Evolutionary conservation across 1,139 yeast genomes (phyloP).

Genomic region (Geotrichum citri-aurantii): DNA sequence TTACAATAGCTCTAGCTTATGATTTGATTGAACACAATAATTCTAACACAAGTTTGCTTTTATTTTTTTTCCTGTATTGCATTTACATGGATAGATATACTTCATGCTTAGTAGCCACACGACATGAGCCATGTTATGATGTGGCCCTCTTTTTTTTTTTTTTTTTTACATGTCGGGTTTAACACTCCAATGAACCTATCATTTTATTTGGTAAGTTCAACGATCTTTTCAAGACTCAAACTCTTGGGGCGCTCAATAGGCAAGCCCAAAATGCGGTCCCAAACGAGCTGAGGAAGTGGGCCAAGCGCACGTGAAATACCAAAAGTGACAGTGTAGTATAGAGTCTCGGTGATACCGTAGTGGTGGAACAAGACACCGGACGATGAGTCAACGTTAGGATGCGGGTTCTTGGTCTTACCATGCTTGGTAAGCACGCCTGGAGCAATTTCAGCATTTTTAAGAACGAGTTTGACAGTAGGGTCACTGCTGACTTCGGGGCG

Average conservation of each 20-base stretch:
- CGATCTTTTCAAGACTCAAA: constrained; percentile 55
- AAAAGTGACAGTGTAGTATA: constrained; percentile 95
- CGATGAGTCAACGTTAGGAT: constrained; percentile 98
- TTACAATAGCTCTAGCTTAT: no score
- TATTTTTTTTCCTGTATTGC: not conserved
- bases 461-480: constrained; percentile 69
- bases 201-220: constrained; percentile 28
- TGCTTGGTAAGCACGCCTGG: constrained; percentile 93
- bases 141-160: not conserved
- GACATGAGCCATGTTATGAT: not conserved
- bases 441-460: constrained; percentile 88
- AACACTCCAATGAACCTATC: not conserved
- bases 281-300: constrained; percentile 92
- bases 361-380: constrained; percentile 96
- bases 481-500: constrained; percentile 35
- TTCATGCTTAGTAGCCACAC: not conserved
- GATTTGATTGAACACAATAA: no score
- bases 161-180: not conserved
- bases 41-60: no score
- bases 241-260: constrained; percentile 98
- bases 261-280: constrained; percentile 92
- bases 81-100: not conserved
- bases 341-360: constrained; percentile 92
- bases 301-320: constrained; percentile 99
- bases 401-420: constrained; percentile 98